phyloP scores from a whole-genome alignment of 768 basidiomycete genomes.

The Boletus vinaceobasis region DNA sequence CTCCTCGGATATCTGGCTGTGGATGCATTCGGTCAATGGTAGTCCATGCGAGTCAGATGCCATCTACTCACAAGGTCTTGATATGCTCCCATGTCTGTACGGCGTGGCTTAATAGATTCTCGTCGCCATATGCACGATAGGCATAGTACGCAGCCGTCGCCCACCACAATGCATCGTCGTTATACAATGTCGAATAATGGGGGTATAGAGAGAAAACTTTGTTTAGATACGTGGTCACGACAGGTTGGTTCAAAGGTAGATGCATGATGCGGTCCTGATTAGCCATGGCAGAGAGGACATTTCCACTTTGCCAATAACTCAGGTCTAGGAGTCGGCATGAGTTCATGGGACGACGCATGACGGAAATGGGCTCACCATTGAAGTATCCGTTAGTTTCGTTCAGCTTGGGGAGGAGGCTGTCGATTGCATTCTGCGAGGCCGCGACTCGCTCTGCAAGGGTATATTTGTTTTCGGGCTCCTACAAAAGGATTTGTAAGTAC shows the following conservation, averaged over 20 bases:
- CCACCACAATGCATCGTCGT: conserved; percentile 43
- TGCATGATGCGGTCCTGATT: conserved; percentile 23
- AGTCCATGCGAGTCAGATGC: not conserved
- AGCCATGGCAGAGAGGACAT: conserved; percentile 49
- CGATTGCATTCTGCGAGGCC: conserved; percentile 41
- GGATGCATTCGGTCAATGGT: not conserved
- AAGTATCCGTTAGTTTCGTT: conserved; percentile 40
- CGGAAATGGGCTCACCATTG: conserved; percentile 32
- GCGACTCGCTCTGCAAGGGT: conserved; percentile 38
- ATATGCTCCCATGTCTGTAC: conserved; percentile 49
- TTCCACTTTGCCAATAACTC: conserved; percentile 52
- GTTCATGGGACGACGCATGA: not conserved
- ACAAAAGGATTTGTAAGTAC: not conserved
- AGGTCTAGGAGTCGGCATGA: conserved; percentile 34
- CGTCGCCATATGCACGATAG: conserved; percentile 46
- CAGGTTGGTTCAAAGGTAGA: not conserved
- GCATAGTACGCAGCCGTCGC: conserved; percentile 49
- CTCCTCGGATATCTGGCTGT: conserved; percentile 35
- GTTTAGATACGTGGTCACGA: conserved; percentile 7
- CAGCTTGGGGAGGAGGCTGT: conserved; percentile 38
- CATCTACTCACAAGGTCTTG: conserved; percentile 39
- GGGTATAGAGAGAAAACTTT: conserved; percentile 4
- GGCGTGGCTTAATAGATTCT: conserved; percentile 40
- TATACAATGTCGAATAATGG: conserved; percentile 7
- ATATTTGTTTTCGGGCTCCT: conserved; percentile 44